phyloP scores from a whole-genome alignment of 2,329 filamentous ascomycete species.

The Fusarium kyushuense region DNA sequence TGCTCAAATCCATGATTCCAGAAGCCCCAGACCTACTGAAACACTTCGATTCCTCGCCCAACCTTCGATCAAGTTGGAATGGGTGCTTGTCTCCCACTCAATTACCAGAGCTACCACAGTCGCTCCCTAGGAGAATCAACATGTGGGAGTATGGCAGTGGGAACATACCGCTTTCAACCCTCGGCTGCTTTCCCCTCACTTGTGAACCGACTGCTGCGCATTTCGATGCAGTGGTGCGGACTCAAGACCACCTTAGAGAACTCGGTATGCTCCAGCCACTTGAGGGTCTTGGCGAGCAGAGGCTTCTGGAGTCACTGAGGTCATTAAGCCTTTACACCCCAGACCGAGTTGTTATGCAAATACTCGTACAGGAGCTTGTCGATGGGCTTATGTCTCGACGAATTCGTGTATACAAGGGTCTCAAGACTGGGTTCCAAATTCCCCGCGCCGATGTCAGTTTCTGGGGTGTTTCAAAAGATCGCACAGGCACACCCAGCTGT shows the following conservation, averaged over 20 bases:
- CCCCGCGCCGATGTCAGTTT: constrained; percentile 4
- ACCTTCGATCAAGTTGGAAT: neutral
- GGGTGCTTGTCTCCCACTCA: no score
- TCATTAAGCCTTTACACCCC: no score
- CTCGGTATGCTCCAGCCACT: constrained; percentile 31
- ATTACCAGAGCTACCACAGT: no score
- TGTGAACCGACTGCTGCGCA: constrained; percentile 26
- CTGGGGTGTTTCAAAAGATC: constrained; percentile 5
- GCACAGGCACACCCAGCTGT: no score
- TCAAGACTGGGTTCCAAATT: constrained; percentile 6
- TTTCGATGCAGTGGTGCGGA: constrained; percentile 30
- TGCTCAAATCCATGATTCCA: neutral
- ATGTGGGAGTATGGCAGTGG: constrained; percentile 31
- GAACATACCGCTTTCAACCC: constrained; percentile 5
- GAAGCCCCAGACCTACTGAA: neutral
- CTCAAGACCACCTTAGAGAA: constrained; percentile 21
- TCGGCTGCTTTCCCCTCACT: constrained; percentile 32
- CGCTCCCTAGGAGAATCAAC: neutral
- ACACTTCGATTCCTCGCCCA: neutral
- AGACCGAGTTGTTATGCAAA: no score
- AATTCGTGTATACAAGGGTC: constrained; percentile 2
- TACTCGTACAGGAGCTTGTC: neutral
- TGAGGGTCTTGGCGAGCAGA: constrained; percentile 29
- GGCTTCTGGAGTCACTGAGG: constrained; percentile 17
- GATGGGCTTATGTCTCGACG: neutral